Evolutionary conservation across 2,329 filamentous ascomycete species (phyloP), one percentile per base, ranked within the genome.

Genomic region (Hansfordia pulvinata): DNA sequence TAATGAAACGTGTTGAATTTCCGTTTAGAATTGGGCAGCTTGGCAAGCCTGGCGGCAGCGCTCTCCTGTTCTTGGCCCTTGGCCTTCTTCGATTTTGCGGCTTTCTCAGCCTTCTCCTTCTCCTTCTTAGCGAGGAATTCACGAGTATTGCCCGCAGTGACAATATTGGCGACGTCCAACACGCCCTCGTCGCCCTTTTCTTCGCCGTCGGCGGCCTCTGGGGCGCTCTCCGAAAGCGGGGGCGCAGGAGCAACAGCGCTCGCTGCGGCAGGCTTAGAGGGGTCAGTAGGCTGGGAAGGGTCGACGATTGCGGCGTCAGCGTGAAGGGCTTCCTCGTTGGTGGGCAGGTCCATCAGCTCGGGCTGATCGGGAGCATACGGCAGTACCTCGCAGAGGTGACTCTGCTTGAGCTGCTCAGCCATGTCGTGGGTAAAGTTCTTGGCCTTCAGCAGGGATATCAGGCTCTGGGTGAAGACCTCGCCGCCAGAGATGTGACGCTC

Each of bases 41-140:
- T 65, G 5, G 56, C 46, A 4, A 68, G 60, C 47, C 67, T 78
- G 10, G 68, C 63, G 6, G 62, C 52, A 8, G 52, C 56, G 11
- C 56, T 47, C 26, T 69, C 66, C 7, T 53, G 58, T 17, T 75
- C 69, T 42, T 70, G 65, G 19, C 65, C 65, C 39, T 76, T 73
- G 13, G 58, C 63, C 42, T 77, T 79, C 38, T 66, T 71, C 13
- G 64, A 59, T 31, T 67, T 65, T n/a, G n/a, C n/a, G 3, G 54
- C 58, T 50, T 71, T 76, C 33, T 79, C 74, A 5, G 64, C 62
- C 60, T 82, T 86, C 44, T 86, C 79, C 46, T 75, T 79, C 44
- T 88, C 81, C 48, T 82, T 84, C 53, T 82, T 81, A 8, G 80
- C 82, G 5, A 90, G 57, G 40, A 85, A 88, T 41, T 90, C 82